Base-by-base conservation (phyloP, 78 protist species). In the Creolimax fragrantissima region DNA sequence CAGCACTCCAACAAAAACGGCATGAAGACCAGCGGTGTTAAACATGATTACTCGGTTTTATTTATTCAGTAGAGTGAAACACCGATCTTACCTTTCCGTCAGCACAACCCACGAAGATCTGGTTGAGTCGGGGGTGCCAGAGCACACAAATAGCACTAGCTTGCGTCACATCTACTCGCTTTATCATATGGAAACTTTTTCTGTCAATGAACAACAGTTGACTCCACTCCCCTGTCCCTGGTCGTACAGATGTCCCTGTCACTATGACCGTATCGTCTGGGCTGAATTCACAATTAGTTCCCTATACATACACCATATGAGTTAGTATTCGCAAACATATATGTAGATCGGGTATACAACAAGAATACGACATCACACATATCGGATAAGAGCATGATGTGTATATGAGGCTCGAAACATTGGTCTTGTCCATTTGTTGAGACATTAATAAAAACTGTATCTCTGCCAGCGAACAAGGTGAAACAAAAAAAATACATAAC, bases 61-160 rank as follows among this genome's bases (percentile, higher is more conserved):
- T 17, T 32, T 58, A 17, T 3, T 42, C 41, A 37, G 92, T 89
- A 81, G 93, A 92, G 41, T 95, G 92, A 85, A 84, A 88, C 35
- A 6, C 7, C 5, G 92, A 89, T 43, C 94, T 86, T 3, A 85
- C 89, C 3, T 39, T 32, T 6, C 95, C 94, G 84, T 93, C 95
- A 4, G 95, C 92, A 35, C 92, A 91, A 4, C 96, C 95, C 4
- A 92, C 95, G 3, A 94, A 74, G 2, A 96, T 84, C 90, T 96
- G 97, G 58, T 96, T 96, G 90, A 96, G 89, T n/a, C 83, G 58
- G 32, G 94, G 85, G 45, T 93, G 94, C 97, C 97, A 96, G n/a
- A 7, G 37, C 32, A 90, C 41, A 32, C 74, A 35, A 24, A 91
- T 41, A 0, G 92, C 93, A 43, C 94, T 85, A 35, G 85, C 94